Evolutionary conservation across 2,329 filamentous ascomycete genomes (phyloP).

Genomic region (Fusarium longipes): DNA sequence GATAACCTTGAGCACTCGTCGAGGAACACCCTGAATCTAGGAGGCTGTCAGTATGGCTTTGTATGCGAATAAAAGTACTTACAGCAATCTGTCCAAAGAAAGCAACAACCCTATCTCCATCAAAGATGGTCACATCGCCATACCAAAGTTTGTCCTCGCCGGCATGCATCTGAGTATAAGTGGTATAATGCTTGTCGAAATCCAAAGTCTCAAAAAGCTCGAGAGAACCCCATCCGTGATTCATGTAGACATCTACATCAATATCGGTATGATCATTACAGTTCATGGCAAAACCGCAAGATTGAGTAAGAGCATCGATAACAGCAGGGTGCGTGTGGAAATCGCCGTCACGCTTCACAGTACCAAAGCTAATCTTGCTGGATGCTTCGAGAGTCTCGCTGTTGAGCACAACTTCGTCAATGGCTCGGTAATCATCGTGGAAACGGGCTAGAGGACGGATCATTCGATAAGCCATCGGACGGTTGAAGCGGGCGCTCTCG

Average conservation of each 20-base stretch:
- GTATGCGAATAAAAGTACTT: not conserved
- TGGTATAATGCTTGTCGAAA: constrained; percentile 39
- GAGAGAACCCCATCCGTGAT: constrained; percentile 36
- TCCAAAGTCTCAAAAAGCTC: constrained; percentile 35
- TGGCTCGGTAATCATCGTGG: constrained; percentile 40
- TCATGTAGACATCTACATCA: constrained; percentile 38
- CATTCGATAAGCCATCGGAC: constrained; percentile 39
- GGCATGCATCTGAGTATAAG: constrained; percentile 35
- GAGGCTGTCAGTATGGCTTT: not conserved
- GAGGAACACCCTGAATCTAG: constrained; percentile 35
- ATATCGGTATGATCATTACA: constrained; percentile 39
- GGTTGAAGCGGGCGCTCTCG: constrained; percentile 36
- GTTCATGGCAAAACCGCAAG: constrained; percentile 42
- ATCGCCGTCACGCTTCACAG: constrained; percentile 27
- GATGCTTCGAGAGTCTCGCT: constrained; percentile 33
- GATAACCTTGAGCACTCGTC: constrained; percentile 36
- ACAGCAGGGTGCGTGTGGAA: constrained; percentile 39
- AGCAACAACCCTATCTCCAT: constrained; percentile 61
- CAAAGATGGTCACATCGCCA: constrained; percentile 67
- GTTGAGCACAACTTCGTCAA: constrained; percentile 38
- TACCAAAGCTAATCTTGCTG: constrained; percentile 32
- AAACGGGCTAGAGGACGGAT: constrained; percentile 38
- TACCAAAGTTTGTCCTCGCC: constrained; percentile 35
- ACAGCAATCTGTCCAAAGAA: constrained; percentile 49
- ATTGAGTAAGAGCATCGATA: constrained; percentile 38